These are phyloP conservation scores for Populus euphratica DNA, from an alignment of 345 rosid genomes.

Conservation along the genomic window DNA sequence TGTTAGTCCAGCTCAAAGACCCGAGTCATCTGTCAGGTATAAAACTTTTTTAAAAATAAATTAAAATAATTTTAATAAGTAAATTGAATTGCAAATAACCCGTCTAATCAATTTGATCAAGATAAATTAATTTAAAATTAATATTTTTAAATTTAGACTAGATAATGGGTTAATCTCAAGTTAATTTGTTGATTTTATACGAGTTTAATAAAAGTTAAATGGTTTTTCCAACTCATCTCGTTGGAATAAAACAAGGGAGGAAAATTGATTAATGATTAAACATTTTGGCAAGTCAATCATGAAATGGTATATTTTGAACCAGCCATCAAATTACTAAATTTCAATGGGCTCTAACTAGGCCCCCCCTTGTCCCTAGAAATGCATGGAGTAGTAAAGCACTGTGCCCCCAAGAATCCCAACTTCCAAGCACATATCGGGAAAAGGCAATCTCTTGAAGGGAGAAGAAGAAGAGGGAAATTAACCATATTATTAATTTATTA, in stretches of 20 bases:
- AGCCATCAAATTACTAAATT: neutral
- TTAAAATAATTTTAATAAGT: too few relatives aligned
- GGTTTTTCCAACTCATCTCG: too few relatives aligned
- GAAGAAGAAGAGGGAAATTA: neutral
- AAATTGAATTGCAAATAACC: too few relatives aligned
- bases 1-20: fast-evolving
- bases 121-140: too few relatives aligned
- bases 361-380: neutral
- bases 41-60: too few relatives aligned
- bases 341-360: neutral
- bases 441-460: constrained; percentile 9
- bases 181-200: too few relatives aligned
- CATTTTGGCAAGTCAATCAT: neutral
- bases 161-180: fast-evolving
- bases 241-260: too few relatives aligned
- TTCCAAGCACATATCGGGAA: constrained; percentile 17
- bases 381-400: neutral
- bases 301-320: neutral
- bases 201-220: too few relatives aligned
- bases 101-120: fast-evolving
- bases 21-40: fast-evolving
- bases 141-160: too few relatives aligned
- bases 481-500: neutral
- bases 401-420: neutral
- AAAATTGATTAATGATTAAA: too few relatives aligned